phyloP scores from a whole-genome alignment of 495 filamentous ascomycete species.

The Penicillium samsonianum region DNA sequence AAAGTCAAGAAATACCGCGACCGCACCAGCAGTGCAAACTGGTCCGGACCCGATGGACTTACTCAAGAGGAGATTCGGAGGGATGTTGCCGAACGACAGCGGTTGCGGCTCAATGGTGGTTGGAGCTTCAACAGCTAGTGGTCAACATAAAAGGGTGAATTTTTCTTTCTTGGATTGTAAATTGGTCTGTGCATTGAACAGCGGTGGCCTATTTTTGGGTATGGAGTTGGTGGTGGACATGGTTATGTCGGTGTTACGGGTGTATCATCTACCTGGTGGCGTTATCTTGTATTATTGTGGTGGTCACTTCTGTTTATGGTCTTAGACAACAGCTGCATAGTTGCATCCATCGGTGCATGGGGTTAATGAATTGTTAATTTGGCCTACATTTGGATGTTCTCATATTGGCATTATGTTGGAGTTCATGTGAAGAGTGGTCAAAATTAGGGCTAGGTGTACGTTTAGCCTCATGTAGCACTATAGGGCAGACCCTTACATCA shows the following conservation, averaged over 20 bases:
- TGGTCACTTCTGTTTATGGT: slow-evolving; percentile 10
- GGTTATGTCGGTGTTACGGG: slow-evolving; percentile 15
- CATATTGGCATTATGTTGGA: neutral
- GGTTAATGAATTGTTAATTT: slow-evolving; percentile 17
- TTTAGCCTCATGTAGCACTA: neutral
- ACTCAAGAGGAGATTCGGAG: slow-evolving; percentile 84
- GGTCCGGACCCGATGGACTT: slow-evolving; percentile 78
- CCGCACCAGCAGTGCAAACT: slow-evolving; percentile 90
- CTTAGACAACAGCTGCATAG: slow-evolving; percentile 21
- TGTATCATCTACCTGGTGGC: slow-evolving; percentile 12
- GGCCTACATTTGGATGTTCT: neutral
- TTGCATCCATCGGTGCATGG: slow-evolving; percentile 27
- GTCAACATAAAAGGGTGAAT: too few species aligned
- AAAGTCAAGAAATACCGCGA: slow-evolving; percentile 81
- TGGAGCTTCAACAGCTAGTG: slow-evolving; percentile 66
- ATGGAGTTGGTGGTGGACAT: slow-evolving; percentile 3
- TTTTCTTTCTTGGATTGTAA: slow-evolving; percentile 4
- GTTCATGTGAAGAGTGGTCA: neutral
- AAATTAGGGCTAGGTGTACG: neutral
- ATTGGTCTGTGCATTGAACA: slow-evolving; percentile 13
- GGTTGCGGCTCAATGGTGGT: slow-evolving; percentile 77
- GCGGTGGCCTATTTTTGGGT: slow-evolving; percentile 11
- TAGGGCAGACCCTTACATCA: neutral
- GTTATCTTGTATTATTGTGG: slow-evolving; percentile 21
- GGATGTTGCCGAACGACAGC: slow-evolving; percentile 78